Evolutionary conservation across 148 eudicot genomes (phyloP).

Genomic region (Dianthus caryophyllus): DNA sequence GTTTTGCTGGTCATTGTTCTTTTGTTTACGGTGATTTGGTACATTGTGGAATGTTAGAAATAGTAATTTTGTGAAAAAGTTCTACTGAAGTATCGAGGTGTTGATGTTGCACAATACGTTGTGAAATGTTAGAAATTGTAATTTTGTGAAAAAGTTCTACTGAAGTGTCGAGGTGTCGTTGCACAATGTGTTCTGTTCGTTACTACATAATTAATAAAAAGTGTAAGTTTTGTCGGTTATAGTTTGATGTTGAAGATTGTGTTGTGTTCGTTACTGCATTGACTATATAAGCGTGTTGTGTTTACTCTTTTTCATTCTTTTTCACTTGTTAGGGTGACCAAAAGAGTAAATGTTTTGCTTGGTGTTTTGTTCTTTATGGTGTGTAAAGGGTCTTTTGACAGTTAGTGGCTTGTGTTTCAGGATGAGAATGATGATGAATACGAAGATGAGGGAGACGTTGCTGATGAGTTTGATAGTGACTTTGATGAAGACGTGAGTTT

Average conservation of each 20-base stretch:
- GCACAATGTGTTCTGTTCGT: no score
- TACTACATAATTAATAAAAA: no score
- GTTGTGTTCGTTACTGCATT: background rate
- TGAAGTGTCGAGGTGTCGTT: no score
- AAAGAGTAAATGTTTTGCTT: background rate
- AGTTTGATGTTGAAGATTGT: background rate
- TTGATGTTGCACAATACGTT: no score
- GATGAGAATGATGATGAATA: conserved; percentile 80
- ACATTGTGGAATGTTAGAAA: no score
- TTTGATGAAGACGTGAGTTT: conserved; percentile 81
- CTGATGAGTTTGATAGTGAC: conserved; percentile 91
- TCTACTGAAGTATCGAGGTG: no score
- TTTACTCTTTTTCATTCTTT: background rate
- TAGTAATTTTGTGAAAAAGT: no score
- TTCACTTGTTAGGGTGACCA: background rate
- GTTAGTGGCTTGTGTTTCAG: conserved; percentile 29
- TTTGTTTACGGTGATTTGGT: no score
- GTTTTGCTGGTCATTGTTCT: background rate
- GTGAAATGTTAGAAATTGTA: no score
- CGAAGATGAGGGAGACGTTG: conserved; percentile 74
- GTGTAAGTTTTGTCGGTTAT: background rate
- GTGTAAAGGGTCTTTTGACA: background rate
- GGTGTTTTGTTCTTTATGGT: background rate
- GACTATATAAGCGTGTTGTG: background rate
- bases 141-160: no score